Evolutionary conservation across 2,329 filamentous ascomycete genomes (phyloP).

Genomic region (Trichoderma atroviride): DNA sequence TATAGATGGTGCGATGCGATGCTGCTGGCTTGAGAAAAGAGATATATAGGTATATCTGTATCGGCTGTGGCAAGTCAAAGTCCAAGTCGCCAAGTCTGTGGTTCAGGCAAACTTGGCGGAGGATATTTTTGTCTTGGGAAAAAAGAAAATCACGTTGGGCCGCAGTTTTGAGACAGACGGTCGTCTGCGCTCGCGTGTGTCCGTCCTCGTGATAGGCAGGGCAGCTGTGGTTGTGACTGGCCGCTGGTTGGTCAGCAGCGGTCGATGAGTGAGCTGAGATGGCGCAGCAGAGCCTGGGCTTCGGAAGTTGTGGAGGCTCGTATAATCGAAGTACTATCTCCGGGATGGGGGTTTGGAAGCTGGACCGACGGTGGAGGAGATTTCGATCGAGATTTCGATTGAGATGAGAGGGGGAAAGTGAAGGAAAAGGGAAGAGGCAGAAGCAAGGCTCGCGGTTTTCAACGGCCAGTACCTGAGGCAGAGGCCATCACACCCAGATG

Average conservation of each 20-base stretch:
- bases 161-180: conserved; percentile 1
- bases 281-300: conserved; percentile 12
- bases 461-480: neutral
- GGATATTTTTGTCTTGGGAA: neutral
- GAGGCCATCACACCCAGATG: neutral
- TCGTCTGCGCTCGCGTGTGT: conserved; percentile 21
- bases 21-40: neutral
- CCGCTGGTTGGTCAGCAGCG: conserved; percentile 26
- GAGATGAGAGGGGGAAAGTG: neutral
- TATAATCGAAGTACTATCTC: conserved; percentile 1
- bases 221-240: conserved; percentile 8
- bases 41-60: neutral
- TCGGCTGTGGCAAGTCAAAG: neutral
- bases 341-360: neutral
- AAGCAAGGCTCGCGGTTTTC: neutral
- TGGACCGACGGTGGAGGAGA: neutral
- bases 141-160: neutral
- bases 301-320: conserved; percentile 1
- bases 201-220: conserved; percentile 26
- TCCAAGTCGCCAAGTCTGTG: neutral
- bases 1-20: neutral
- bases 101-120: neutral
- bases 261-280: conserved; percentile 1
- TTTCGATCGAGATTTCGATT: neutral
- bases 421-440: neutral